Evolutionary conservation across 495 filamentous ascomycete species (phyloP).

Genomic region (Aspergillus bertholletiae): DNA sequence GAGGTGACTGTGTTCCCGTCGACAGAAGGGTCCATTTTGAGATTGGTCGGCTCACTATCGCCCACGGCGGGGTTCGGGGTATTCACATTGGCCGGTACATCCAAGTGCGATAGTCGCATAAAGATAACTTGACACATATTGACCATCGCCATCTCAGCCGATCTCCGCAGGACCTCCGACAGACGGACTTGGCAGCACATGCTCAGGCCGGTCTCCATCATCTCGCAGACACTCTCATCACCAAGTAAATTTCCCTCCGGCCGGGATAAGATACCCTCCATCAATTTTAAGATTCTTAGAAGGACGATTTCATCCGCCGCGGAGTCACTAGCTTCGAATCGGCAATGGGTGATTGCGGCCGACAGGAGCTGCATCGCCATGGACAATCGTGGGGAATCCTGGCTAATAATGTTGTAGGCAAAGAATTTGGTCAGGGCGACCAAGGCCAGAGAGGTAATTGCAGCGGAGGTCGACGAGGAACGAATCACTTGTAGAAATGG

Average conservation of each 20-base stretch:
- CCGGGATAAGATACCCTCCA: slow-evolving; percentile 95
- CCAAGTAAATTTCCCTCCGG: slow-evolving; percentile 87
- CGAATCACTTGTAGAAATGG: slow-evolving; percentile 97
- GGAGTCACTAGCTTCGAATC: slow-evolving; percentile 94
- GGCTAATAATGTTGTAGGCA: slow-evolving; percentile 84
- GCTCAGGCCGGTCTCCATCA: slow-evolving; percentile 98
- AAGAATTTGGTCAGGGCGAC: slow-evolving; percentile 98
- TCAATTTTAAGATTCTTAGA: slow-evolving; percentile 88
- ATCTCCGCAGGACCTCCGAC: slow-evolving; percentile 84
- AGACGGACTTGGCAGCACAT: slow-evolving; percentile 95
- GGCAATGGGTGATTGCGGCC: slow-evolving; percentile 93
- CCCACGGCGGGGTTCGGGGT: slow-evolving; percentile 53
- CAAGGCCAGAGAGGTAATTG: slow-evolving; percentile 91
- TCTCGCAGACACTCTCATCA: slow-evolving; percentile 96
- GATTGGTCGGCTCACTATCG: slow-evolving; percentile 42
- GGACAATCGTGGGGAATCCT: slow-evolving; percentile 75
- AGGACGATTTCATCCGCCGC: slow-evolving; percentile 93
- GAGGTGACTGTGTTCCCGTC: slow-evolving; percentile 62
- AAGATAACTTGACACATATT: slow-evolving; percentile 99
- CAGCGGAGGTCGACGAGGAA: slow-evolving; percentile 91
- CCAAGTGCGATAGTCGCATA: slow-evolving; percentile 80
- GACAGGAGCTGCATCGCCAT: slow-evolving; percentile 94
- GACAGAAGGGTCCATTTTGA: slow-evolving; percentile 89
- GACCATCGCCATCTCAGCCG: slow-evolving; percentile 96
- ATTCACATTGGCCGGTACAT: slow-evolving; percentile 61